phyloP scores from a whole-genome alignment of 1,139 yeast species.

The Pneumocystis carinii region DNA sequence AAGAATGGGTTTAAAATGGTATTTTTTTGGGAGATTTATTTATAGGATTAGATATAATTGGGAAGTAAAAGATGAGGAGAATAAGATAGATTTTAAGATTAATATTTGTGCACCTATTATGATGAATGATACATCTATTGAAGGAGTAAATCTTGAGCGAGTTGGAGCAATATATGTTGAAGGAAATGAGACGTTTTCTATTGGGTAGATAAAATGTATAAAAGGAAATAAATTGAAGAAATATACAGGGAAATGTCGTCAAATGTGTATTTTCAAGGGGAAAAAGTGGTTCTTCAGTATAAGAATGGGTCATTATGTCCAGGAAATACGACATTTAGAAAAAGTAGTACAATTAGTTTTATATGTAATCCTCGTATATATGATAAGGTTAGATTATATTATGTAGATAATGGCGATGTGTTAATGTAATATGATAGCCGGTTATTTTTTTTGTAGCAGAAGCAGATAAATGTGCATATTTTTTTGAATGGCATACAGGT shows the following conservation, averaged over 20 bases:
- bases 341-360: conserved; percentile 56
- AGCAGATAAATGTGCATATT: conserved; percentile 60
- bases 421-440: conserved; percentile 32
- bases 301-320: conserved; percentile 58
- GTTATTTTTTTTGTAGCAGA: conserved; percentile 57
- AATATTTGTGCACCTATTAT: conserved; percentile 36
- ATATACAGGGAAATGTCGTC: conserved; percentile 22
- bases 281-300: conserved; percentile 56
- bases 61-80: conserved; percentile 58
- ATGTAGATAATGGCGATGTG: not conserved
- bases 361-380: conserved; percentile 66
- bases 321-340: conserved; percentile 35
- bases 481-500: conserved; percentile 63
- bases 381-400: conserved; percentile 8
- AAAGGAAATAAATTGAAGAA: too few relatives aligned
- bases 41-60: conserved; percentile 26
- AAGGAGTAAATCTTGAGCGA: conserved; percentile 33
- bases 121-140: conserved; percentile 11
- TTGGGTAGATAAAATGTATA: not conserved
- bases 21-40: not conserved
- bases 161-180: conserved; percentile 61
- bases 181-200: conserved; percentile 31
- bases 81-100: conserved; percentile 58
- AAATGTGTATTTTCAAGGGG: conserved; percentile 53
- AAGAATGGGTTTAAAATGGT: not conserved